Base-by-base conservation (phyloP, 805 yeast species). In the Deakozyma indianensis region DNA sequence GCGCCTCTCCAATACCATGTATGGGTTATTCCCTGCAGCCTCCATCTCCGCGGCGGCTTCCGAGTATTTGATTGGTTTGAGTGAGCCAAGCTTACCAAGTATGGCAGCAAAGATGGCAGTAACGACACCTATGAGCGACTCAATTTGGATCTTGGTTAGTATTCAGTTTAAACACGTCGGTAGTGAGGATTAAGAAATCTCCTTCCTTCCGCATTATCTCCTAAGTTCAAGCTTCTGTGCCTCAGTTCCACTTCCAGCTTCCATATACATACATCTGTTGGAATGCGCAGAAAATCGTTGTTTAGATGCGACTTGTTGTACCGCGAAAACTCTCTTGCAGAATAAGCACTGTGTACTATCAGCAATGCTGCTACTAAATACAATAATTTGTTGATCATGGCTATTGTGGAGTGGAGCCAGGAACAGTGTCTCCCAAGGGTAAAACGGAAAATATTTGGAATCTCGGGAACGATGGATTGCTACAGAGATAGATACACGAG, bases 11-110 rank as follows among this genome's bases (percentile, higher is more conserved):
- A 75, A 60, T 11, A 61, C 57, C 42, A 69, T 74, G 52, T 63
- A 76, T 18, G 71, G 73, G 22, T 60, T 60, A 18, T 56, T 55
- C n/a, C 80, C 82, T 23, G 70, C 54, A 25, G 61, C 56, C 49
- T 79, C 77, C 23, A 66, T 60, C 42, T 69, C 68, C 16, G 61
- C 59, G 41, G 73, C 69, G 5, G 80, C 77, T 45, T 71, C 63
- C 47, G 61, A 65, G 64, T 69, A 65, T n/a, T 55, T 60, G 22
- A 78, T 70, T 5, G 75, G 75, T 45, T 66, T 66, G 51, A 78
- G 63, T 43, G 55, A 53, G 22, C 62, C 54, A 5, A 54, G 54
- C 4, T 62, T 65, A 15, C 46, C 41, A 27, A 68, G 51, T 9
- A 59, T 52, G 9, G 66, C 55, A 7, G 62, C 63, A 20, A 66